These are phyloP conservation scores for Aspergillus sp. DNA, from an alignment of 2,329 filamentous ascomycete species.

Conservation along the genomic window DNA sequence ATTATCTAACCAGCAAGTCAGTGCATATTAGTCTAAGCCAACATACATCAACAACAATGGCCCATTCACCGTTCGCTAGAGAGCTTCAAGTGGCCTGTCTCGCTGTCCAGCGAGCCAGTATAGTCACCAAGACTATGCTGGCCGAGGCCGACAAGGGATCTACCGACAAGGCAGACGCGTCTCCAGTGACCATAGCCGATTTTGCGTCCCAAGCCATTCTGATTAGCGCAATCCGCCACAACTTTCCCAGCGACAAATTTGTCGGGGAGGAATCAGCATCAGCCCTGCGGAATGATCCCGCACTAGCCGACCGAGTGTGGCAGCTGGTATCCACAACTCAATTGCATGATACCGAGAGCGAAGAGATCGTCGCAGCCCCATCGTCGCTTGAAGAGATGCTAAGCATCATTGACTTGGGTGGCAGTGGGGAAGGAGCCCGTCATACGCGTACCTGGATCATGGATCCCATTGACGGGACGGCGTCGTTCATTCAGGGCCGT, in stretches of 20 bases:
- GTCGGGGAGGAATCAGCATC: conserved; percentile 9
- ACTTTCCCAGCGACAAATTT: conserved; percentile 11
- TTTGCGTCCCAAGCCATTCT: conserved; percentile 13
- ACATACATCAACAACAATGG: background rate
- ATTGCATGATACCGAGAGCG: background rate
- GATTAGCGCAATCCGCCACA: conserved; percentile 6
- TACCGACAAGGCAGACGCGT: conserved; percentile 6
- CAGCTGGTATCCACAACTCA: background rate
- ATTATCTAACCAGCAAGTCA: too few species aligned
- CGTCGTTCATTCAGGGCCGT: conserved; percentile 9
- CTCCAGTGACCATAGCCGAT: conserved; percentile 8
- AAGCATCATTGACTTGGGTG: conserved; percentile 1
- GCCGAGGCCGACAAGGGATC: background rate
- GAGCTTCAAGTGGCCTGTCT: conserved; percentile 7
- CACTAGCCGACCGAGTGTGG: conserved; percentile 9
- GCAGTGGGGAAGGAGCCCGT: background rate
- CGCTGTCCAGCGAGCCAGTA: conserved; percentile 11
- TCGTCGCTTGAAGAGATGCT: conserved; percentile 7
- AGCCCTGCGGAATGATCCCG: conserved; percentile 5
- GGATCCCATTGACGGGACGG: conserved; percentile 13
- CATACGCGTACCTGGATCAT: conserved; percentile 12
- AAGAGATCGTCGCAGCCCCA: background rate
- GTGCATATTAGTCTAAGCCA: background rate
- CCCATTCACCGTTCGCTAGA: background rate
- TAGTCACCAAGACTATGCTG: conserved; percentile 8